phyloP scores from a whole-genome alignment of 2,329 filamentous ascomycete genomes.

The Fusarium lyarnte region DNA sequence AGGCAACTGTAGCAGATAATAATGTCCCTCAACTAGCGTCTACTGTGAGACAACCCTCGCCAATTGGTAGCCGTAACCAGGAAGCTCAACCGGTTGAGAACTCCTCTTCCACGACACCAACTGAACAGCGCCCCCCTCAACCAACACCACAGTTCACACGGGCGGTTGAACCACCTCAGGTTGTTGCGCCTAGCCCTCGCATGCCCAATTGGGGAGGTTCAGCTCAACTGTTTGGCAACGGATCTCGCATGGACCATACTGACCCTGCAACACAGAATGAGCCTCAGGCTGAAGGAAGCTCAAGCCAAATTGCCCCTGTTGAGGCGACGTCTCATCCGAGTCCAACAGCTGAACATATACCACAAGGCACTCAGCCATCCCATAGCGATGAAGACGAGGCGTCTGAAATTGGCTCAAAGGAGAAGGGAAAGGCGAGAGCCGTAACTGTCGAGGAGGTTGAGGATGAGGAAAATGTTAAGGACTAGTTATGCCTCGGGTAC shows the following conservation, averaged over 20 bases:
- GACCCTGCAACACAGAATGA: slow-evolving; percentile 32
- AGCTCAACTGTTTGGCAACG: slow-evolving; percentile 57
- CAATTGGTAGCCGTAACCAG: slow-evolving; percentile 25
- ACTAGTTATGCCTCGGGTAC: slow-evolving; percentile 9
- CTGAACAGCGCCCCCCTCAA: slow-evolving; percentile 23
- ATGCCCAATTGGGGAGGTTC: slow-evolving; percentile 62
- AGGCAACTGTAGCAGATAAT: slow-evolving; percentile 24
- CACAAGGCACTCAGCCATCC: slow-evolving; percentile 8
- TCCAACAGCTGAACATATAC: slow-evolving; percentile 12
- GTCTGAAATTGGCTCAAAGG: slow-evolving; percentile 45
- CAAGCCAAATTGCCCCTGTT: slow-evolving; percentile 11
- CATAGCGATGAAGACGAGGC: slow-evolving; percentile 31
- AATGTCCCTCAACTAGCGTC: slow-evolving; percentile 14
- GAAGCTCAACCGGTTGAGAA: slow-evolving; percentile 16
- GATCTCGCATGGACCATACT: slow-evolving; percentile 38
- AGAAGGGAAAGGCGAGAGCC: slow-evolving; percentile 53
- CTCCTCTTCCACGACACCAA: neutral
- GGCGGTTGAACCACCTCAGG: slow-evolving; percentile 43
- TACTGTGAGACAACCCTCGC: slow-evolving; percentile 24
- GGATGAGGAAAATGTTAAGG: slow-evolving; percentile 23
- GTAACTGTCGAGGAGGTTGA: slow-evolving; percentile 52
- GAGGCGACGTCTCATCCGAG: slow-evolving; percentile 8
- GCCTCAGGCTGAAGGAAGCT: slow-evolving; percentile 11
- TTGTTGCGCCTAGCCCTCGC: slow-evolving; percentile 60
- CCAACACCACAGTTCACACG: slow-evolving; percentile 24